These are phyloP conservation scores for Fraxinus floribunda DNA, from an alignment of 305 asterid genomes.

Conservation along the genomic window DNA sequence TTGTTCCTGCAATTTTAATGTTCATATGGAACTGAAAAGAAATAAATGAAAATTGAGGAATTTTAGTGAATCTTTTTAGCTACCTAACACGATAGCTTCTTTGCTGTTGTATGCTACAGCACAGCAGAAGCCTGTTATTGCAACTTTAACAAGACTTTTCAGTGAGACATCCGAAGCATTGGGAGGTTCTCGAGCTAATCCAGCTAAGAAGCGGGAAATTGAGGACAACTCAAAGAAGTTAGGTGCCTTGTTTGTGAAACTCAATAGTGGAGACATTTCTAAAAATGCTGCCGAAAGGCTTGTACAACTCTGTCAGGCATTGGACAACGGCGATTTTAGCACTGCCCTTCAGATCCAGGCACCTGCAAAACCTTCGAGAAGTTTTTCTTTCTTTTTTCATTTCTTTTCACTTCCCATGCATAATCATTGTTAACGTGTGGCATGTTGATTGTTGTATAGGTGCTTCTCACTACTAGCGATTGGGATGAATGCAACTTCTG, in stretches of 20 bases:
- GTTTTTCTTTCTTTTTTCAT: neutral
- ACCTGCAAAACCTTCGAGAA: neutral
- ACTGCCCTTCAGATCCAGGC: conserved; percentile 96
- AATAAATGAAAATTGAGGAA: neutral
- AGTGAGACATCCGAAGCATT: conserved; percentile 86
- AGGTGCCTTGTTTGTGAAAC: conserved; percentile 82
- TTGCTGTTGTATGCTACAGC: conserved; percentile 49
- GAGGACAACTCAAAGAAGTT: conserved; percentile 94
- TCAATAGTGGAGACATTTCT: conserved; percentile 84
- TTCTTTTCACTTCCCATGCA: neutral
- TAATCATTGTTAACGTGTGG: neutral
- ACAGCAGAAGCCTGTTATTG: conserved; percentile 79
- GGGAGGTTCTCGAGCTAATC: conserved; percentile 93
- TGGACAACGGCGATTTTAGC: conserved; percentile 78
- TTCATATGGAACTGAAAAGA: neutral
- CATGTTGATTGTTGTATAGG: conserved; percentile 40
- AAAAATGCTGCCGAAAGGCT: conserved; percentile 95
- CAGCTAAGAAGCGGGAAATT: conserved; percentile 90
- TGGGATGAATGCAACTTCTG: conserved; percentile 99
- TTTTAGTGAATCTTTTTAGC: neutral
- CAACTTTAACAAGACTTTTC: conserved; percentile 83
- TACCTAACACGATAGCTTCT: conserved; percentile 3
- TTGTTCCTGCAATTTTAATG: neutral
- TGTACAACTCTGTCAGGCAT: conserved; percentile 83
- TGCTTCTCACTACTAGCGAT: conserved; percentile 87